These are phyloP conservation scores for Debaryomyces singareniensis DNA, from an alignment of 1,139 yeast species.

Conservation along the genomic window DNA sequence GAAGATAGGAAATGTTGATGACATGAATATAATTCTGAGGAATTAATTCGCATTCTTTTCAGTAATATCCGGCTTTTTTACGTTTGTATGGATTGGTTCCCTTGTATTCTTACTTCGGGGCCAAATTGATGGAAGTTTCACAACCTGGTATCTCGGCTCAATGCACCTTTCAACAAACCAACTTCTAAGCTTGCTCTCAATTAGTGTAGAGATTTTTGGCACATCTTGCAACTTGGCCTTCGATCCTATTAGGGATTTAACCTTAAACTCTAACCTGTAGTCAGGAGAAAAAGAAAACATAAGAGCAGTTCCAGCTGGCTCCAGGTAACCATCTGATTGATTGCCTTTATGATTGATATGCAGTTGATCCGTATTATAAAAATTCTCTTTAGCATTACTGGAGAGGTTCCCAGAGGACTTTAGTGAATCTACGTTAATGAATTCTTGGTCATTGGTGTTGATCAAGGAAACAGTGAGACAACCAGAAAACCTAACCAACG, in stretches of 20 bases:
- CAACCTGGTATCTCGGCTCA: constrained; percentile 85
- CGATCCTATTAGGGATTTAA: constrained; percentile 84
- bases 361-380: not conserved
- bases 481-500: constrained; percentile 90
- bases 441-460: constrained; percentile 40
- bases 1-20: not conserved
- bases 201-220: constrained; percentile 80
- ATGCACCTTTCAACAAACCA: constrained; percentile 94
- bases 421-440: constrained; percentile 9
- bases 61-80: not conserved
- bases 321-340: constrained; percentile 3
- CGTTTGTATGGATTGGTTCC: constrained; percentile 22
- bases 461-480: constrained; percentile 76
- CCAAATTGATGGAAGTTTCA: constrained; percentile 84
- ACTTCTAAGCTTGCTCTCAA: constrained; percentile 74
- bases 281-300: constrained; percentile 91
- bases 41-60: not conserved
- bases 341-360: not conserved
- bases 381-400: not conserved
- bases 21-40: not conserved
- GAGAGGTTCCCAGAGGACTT: not conserved
- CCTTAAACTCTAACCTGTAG: constrained; percentile 78
- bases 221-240: constrained; percentile 89
- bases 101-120: constrained; percentile 73
- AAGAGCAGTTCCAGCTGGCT: constrained; percentile 53